Base-by-base conservation (phyloP, 768 basidiomycete species). In the Suillus lakei region DNA sequence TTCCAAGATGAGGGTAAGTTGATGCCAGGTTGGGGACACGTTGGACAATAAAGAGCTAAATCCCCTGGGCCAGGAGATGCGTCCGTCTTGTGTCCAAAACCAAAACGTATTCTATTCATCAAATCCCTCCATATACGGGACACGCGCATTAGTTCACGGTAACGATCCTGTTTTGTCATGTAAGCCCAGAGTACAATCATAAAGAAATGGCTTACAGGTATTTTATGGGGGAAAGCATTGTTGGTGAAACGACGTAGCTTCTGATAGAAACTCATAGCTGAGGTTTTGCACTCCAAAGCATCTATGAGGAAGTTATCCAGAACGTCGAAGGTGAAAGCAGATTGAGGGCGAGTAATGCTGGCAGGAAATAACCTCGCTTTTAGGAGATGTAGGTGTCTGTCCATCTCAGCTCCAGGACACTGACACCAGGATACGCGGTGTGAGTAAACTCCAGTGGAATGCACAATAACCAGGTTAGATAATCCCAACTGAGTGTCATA, bases 291-390 rank as follows among this genome's bases (percentile, higher is more conserved):
- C 50, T 71, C 71, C 68, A 71, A 34, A 26, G 66, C 8, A 16
- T 71, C 63, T 13, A 73, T 63, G 15, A 61, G 50, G 26, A 71
- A 69, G 28, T 67, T 28, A 38, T 72, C 67, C 21, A 72, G 69
- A 3, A 72, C 68, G 3, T 59, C 21, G 54, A 71, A 71, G 6
- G 72, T 72, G 30, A 72, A 72, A 23, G 66, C 72, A 13, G 70
- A 68, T 41, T 63, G 43, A 5, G 68, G 70, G 30, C 51, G 15
- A n/a, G 28, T 53, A 9, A 66, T 55, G 43, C 61, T 69, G 12
- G 68, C 60, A 7, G 71, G 65, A 51, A 66, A 71, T 21, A 72
- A 58, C 6, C 28, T 21, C 0, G 43, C 51, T 28, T 61, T 26
- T 4, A 72, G 43, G 13, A 71, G 71, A 59, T 72, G 70, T 26